Evolutionary conservation across 2,329 filamentous ascomycete species (phyloP), one percentile per base, ranked within the genome.

Genomic region (Davidsoniella australis): DNA sequence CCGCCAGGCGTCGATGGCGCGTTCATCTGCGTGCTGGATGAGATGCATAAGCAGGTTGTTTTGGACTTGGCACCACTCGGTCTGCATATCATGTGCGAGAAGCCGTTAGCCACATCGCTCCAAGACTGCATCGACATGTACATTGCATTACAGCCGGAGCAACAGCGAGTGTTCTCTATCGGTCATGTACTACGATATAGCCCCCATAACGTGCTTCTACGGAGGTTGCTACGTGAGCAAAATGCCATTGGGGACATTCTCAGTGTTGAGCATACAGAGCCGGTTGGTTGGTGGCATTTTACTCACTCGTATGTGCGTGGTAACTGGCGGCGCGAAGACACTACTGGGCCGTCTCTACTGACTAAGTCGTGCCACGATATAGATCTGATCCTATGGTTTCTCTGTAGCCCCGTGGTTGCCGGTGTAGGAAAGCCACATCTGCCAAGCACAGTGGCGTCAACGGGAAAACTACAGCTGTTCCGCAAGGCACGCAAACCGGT

Each of bases 281-380:
- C 91, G 0, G 81, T 98, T 0, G 91, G 91, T 1, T 94, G 83
- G 80, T 96, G 87, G 85, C 91, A 96, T 62, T 96, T 93, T 61
- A 72, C 82, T 0, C 88, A 94, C 62, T 86, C 80, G 40, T 94
- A 89, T 57, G 89, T 96, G 36, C 76, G 85, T 42, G 91, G 91
- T 14, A 95, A 96, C 64, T 96, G 91, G 91, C 77, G 89, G 5
- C 85, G 84, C 54, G 78, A 85, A 56, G 80, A 77, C 0, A 80
- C 68, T 4, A 80, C 74, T n/a, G 88, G 75, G 20, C 89, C 80
- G 5, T 89, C 84, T 1, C 70, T 98, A 1, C 71, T 98, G 26
- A 94, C 89, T 2, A 98, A 96, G 65, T 93, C 85, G 52, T 96
- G 91, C 57, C 91, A 98, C 59, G 91, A 98, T 57, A 84, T 98